Evolutionary conservation across 73 alveolate genomes (phyloP), one percentile per base, ranked within the genome.

Genomic region (Paramecium caudatum): DNA sequence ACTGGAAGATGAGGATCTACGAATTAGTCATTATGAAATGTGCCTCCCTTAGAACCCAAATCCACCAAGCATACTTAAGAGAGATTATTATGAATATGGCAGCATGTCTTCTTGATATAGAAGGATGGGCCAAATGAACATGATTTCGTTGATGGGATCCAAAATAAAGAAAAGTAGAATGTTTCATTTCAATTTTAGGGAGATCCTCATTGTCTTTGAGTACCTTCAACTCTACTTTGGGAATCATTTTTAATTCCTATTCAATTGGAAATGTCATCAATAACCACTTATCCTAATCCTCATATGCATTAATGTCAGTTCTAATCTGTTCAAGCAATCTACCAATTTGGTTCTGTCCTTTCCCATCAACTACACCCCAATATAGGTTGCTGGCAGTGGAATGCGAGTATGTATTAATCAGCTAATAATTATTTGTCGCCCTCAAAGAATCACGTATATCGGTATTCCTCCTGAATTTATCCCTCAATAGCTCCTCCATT

Each of bases 51-150:
- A 9, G 97, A 93, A 63, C 91, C 94, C 70, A 92, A 78, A 83
- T 95, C 98, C 17, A 93, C 91, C 37, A 95, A 43, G 19, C 84
- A 62, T 12, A 93, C 96, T 19, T 93, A 87, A 47, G 70, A 63
- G 13, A 63, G 92, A 43, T 91, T 39, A 33, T 93, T 96, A 91
- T 82, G n/a, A 93, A 46, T 10, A 95, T 46, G n/a, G 94, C 94
- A 9, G 98, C 95, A 74, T 95, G 98, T 10, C 82, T 80, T 41
- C 98, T 86, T 7, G 98, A 95, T 47, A 95, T 82, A 6, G 96
- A 84, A 8, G 96, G 97, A 91, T 95, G 96, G n/a, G 82, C 90
- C 23, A 95, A 65, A 4, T 93, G 83, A 12, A 95, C 93, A 50
- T 92, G 93, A 82, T 95, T 93, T 45, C 88, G 87, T 23, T 95